Evolutionary conservation across 495 filamentous ascomycete genomes (phyloP), one percentile per base, ranked within the genome.

Genomic region (Letharia columbiana): DNA sequence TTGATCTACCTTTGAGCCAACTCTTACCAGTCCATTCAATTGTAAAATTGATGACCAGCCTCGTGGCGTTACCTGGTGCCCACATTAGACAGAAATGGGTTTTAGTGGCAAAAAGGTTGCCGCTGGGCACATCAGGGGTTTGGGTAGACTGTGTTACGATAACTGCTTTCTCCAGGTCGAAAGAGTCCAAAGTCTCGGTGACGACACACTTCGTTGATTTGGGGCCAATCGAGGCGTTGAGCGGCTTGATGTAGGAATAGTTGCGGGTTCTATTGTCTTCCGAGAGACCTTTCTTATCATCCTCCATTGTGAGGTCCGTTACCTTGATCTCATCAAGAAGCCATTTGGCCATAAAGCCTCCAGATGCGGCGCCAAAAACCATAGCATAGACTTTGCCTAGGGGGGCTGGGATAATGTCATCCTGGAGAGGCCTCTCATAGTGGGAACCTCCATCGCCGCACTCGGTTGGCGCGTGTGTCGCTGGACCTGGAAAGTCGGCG

Each of bases 11-110:
- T 80, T 96, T 98, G 49, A 98, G 74, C 94, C 95, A 99, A 77
- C 91, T 96, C 81, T 99, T 99, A 63, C 94, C 92, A 0, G 89
- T 86, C 94, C 94, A 99, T 72, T 98, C 94, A 60, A 98, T 89
- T 0, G 87, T 87, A 75, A 90, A 96, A 65, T 86, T 96, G 75
- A 91, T 86, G 37, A 92, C 81, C 39, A 99, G 77, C 42, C 90
- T 83, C 0, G 95, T 99, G 35, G 86, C 78, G 69, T 95, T 95
- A 63, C 84, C 86, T 40, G 94, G 81, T 4, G 86, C 92, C 94
- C 94, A 99, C 50, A 87, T 90, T 11, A 99, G 81, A 68, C 95
- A 95, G 69, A 97, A 98, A 72, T 89, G 91, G 2, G 95, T 98
- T 77, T 96, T 98, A 37, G 88, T 87, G 45, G 81, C 79, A 73